Base-by-base conservation (phyloP, 805 yeast genomes). In the Candida ortonii region DNA sequence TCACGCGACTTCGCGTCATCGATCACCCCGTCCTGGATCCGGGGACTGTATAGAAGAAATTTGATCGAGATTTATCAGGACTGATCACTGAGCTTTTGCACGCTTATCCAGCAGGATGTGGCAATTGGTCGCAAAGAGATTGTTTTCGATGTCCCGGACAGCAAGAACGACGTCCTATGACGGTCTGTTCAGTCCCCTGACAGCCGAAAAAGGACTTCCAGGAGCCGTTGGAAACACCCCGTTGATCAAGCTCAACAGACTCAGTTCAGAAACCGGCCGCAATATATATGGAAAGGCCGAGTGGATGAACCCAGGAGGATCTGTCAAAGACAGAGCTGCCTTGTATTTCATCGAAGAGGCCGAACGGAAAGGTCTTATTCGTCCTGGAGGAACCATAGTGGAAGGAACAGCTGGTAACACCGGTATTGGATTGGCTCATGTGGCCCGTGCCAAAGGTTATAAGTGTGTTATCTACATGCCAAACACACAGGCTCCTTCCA, bases 391-490 rank as follows among this genome's bases (percentile, higher is more conserved):
- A 21, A 87, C 95, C 2, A 76, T 87, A 19, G 89, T 87, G 12
- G 96, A 87, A 61, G 95, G 95, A 6, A 86, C 96, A 9, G 96
- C 96, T 3, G 96, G 96, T 20, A 87, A 87, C 63, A 87, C 96
- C n/a, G 96, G 96, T 12, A 87, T 87, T 47, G 96, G 96, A 1
- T 65, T 87, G 36, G 96, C 95, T 6, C 78, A 73, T 50, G 76
- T 80, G 28, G 84, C 94, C 55, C 68, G 95, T 22, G 73, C 89
- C 30, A 76, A 80, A 48, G 95, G 95, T 19, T 87, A 87, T 68
- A 75, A 81, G 37, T 78, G 93, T 57, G 78, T 87, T 31, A 83
- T 87, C 39, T 87, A 85, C 67, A 86, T 87, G 88, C 96, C 96
- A 39, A 77, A 87, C 60, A 85, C 95, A 2, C 95, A 86, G 59